Evolutionary conservation across 129 eudicot species (phyloP).

Genomic region (Artemisia argyi): DNA sequence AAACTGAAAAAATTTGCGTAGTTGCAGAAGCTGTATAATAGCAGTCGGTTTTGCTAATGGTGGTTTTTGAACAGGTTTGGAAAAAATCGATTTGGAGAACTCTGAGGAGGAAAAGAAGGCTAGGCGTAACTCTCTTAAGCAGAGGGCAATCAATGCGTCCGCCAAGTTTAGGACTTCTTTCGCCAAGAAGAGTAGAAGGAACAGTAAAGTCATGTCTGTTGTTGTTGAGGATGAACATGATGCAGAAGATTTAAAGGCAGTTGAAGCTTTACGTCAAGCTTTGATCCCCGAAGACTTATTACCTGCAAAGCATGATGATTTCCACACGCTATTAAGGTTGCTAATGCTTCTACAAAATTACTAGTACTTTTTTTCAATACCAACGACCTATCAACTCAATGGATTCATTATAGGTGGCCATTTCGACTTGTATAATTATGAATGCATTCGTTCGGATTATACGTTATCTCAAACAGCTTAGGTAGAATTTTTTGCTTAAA

Average conservation of each 20-base stretch:
- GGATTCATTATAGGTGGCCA: not conserved
- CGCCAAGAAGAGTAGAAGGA: constrained; percentile 73
- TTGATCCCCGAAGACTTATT: constrained; percentile 73
- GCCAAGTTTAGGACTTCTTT: constrained; percentile 80
- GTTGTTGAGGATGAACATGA: constrained; percentile 93
- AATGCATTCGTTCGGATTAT: too few species aligned
- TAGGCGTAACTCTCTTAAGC: constrained; percentile 81
- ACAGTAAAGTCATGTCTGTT: constrained; percentile 94
- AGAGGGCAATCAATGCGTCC: constrained; percentile 81
- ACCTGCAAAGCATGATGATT: constrained; percentile 89
- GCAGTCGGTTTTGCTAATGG: constrained; percentile 1
- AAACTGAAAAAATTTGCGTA: not conserved
- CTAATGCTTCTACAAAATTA: not conserved
- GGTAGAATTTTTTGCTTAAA: too few species aligned
- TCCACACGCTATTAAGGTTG: constrained; percentile 82
- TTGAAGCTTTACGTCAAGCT: constrained; percentile 80
- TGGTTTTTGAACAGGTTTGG: constrained; percentile 52
- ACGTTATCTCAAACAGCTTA: too few species aligned
- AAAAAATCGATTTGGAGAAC: constrained; percentile 65
- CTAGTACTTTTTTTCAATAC: constrained; percentile 7
- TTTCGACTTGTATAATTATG: too few species aligned
- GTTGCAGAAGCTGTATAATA: not conserved
- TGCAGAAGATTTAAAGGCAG: constrained; percentile 89
- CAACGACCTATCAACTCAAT: not conserved
- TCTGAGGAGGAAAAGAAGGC: constrained; percentile 89